Evolutionary conservation across 2,329 filamentous ascomycete genomes (phyloP).

Genomic region (Aspergillus luchuensis): DNA sequence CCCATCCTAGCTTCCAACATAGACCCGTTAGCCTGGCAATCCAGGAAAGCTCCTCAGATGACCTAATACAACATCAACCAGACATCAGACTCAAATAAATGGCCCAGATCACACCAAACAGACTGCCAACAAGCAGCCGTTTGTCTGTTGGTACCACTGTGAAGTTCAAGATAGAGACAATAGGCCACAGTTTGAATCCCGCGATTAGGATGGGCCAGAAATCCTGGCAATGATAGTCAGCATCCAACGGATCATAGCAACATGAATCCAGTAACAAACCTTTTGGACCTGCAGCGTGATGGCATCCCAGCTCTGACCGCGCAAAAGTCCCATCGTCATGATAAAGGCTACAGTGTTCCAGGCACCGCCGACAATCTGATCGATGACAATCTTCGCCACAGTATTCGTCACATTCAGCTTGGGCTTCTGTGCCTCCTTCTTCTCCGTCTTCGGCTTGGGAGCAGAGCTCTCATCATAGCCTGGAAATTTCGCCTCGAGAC

Average conservation of each 20-base stretch:
- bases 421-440: slow-evolving; percentile 19
- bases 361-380: slow-evolving; percentile 60
- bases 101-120: slow-evolving; percentile 43
- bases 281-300: slow-evolving; percentile 38
- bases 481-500: slow-evolving; percentile 57
- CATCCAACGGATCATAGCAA: background rate
- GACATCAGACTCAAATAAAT: slow-evolving; percentile 42
- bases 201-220: slow-evolving; percentile 41
- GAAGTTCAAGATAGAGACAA: slow-evolving; percentile 44
- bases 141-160: slow-evolving; percentile 39
- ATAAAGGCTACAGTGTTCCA: slow-evolving; percentile 61
- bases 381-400: slow-evolving; percentile 58
- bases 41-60: background rate
- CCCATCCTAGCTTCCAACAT: background rate
- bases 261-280: slow-evolving; percentile 25
- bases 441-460: slow-evolving; percentile 18
- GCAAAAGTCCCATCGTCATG: slow-evolving; percentile 54
- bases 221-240: slow-evolving; percentile 29
- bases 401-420: slow-evolving; percentile 36
- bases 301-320: slow-evolving; percentile 36
- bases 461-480: slow-evolving; percentile 33
- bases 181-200: slow-evolving; percentile 44
- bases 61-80: slow-evolving; percentile 14
- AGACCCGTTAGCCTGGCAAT: background rate
- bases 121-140: slow-evolving; percentile 37